phyloP scores from a whole-genome alignment of 176 grass and related monocot genomes.

The Alopecurus myosuroides region DNA sequence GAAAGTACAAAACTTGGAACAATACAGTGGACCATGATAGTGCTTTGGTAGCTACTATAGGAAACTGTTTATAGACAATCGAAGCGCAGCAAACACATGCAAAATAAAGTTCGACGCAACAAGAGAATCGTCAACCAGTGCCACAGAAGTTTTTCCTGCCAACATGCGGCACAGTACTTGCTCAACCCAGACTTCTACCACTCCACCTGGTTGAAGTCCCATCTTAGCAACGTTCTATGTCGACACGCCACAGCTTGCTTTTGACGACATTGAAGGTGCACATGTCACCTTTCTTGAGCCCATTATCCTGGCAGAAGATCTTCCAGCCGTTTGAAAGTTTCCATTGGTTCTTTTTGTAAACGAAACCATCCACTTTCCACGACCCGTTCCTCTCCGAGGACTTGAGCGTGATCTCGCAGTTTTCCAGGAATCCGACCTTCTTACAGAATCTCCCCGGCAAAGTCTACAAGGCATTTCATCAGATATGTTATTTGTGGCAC shows the following conservation, averaged over 20 bases:
- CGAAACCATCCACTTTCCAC: neutral
- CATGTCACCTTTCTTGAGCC: neutral
- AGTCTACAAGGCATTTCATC: neutral
- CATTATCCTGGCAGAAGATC: conserved; percentile 1
- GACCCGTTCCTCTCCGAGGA: neutral
- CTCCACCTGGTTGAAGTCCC: neutral
- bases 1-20: no score
- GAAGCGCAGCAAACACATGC: neutral
- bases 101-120: neutral
- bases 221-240: neutral
- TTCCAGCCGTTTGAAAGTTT: neutral
- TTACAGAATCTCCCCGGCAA: neutral
- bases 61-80: no score
- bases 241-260: neutral
- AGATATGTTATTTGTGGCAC: neutral
- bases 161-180: neutral
- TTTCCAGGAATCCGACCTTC: neutral
- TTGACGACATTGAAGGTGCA: conserved; percentile 17
- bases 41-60: no score
- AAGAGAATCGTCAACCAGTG: neutral
- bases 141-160: neutral
- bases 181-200: neutral
- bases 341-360: neutral
- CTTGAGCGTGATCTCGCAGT: neutral
- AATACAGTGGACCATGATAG: no score